Percentiles rank a stretch among this genome's conserved stretches.
Conservation (phyloP, 2,329 filamentous ascomycete species). For the Anisogramma anomala region DNA sequence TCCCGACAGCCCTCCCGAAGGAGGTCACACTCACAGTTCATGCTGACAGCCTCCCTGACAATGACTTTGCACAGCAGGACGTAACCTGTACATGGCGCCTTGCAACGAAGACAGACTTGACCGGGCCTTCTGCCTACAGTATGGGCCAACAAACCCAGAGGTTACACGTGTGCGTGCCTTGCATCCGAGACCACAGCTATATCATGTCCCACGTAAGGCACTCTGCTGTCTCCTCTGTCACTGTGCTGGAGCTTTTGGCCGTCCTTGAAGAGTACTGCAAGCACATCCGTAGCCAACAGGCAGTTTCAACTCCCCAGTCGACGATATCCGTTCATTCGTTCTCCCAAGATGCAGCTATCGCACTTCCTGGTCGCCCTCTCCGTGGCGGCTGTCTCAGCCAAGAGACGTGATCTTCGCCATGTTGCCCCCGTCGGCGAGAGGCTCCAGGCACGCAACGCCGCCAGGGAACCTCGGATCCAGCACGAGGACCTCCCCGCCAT, state of each 20-base stretch:
- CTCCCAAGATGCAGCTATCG: slow-evolving; percentile 6
- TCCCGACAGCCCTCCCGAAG: too few species aligned
- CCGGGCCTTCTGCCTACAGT: slow-evolving; percentile 1
- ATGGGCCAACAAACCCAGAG: not conserved
- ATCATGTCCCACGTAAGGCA: not conserved
- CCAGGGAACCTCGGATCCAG: not conserved
- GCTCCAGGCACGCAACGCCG: not conserved
- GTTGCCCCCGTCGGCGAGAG: slow-evolving; percentile 5
- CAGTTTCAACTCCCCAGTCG: not conserved
- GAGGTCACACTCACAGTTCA: too few species aligned
- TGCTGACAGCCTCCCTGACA: too few species aligned
- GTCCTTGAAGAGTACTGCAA: not conserved
- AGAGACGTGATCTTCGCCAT: slow-evolving; percentile 8
- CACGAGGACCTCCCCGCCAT: not conserved
- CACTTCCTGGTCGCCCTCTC: slow-evolving; percentile 6
- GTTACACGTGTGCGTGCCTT: not conserved
- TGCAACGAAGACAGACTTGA: not conserved
- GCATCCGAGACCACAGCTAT: not conserved
- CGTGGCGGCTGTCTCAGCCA: slow-evolving; percentile 1
- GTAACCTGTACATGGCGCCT: not conserved
- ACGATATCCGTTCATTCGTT: not conserved
- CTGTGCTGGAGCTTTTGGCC: not conserved
- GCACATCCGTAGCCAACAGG: too few species aligned
- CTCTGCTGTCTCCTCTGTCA: not conserved
- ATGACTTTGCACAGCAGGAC: too few species aligned